Conservation (phyloP, 768 basidiomycete species). For the Termitomyces sp. region DNA sequence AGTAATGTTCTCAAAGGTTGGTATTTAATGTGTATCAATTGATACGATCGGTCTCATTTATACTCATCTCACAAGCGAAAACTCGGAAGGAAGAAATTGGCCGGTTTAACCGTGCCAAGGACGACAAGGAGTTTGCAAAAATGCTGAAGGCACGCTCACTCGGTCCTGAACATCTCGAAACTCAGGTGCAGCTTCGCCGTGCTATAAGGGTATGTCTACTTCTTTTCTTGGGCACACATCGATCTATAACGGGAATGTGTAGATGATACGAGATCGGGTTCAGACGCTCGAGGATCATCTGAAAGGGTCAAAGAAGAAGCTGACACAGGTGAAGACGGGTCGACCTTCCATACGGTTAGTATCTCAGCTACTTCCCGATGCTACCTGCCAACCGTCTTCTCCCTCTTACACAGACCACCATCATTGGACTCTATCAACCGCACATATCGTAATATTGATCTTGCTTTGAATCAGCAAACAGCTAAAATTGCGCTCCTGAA, state of each 20-base stretch:
- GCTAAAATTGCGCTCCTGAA: conserved; percentile 47
- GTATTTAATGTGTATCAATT: neutral
- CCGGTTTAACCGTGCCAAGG: conserved; percentile 72
- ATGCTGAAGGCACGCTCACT: conserved; percentile 70
- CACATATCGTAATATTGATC: conserved; percentile 80
- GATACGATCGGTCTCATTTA: neutral
- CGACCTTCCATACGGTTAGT: conserved; percentile 59
- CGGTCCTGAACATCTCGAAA: conserved; percentile 86
- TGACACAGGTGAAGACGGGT: conserved; percentile 55
- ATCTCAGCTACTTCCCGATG: neutral
- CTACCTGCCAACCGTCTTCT: neutral
- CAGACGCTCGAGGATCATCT: conserved; percentile 78
- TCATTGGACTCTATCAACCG: conserved; percentile 81
- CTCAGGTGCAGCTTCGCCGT: conserved; percentile 69
- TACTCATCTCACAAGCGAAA: conserved; percentile 43
- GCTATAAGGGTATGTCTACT: conserved; percentile 53
- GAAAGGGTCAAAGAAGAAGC: conserved; percentile 60
- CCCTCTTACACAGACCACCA: conserved; percentile 51
- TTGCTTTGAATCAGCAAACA: conserved; percentile 58
- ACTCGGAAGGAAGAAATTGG: conserved; percentile 80
- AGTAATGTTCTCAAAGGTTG: conserved; percentile 65
- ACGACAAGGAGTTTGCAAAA: conserved; percentile 74
- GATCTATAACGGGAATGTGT: conserved; percentile 2
- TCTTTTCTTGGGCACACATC: neutral
- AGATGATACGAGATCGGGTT: conserved; percentile 70